phyloP scores from a whole-genome alignment of 1,284 basidiomycete genomes.

The Ceratobasidium sp. region DNA sequence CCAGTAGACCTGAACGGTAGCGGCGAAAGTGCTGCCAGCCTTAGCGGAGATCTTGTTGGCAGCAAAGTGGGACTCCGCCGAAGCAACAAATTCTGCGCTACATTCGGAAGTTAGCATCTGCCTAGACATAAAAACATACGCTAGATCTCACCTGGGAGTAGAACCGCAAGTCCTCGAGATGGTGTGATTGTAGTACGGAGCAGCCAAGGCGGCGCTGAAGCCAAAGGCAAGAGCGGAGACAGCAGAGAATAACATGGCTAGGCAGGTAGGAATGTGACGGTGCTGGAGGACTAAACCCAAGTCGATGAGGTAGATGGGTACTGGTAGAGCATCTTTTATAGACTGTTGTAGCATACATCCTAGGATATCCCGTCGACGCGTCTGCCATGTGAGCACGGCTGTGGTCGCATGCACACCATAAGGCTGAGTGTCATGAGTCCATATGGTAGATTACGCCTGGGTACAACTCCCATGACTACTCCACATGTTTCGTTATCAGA shows the following conservation, averaged over 20 bases:
- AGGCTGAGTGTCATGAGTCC: not conserved
- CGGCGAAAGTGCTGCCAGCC: constrained; percentile 30
- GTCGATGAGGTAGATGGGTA: not conserved
- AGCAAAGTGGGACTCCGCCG: constrained; percentile 55
- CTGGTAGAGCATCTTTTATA: constrained; percentile 14
- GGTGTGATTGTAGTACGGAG: constrained; percentile 38
- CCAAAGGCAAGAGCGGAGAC: constrained; percentile 38
- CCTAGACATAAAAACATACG: not conserved
- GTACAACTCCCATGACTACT: too few species aligned
- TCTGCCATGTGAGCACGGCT: not conserved
- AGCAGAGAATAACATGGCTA: constrained; percentile 30
- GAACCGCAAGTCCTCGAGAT: constrained; percentile 35
- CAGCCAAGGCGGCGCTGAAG: constrained; percentile 38
- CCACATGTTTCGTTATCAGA: too few species aligned
- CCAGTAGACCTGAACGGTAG: constrained; percentile 43
- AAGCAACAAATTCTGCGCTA: constrained; percentile 33
- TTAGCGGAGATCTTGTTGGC: constrained; percentile 30
- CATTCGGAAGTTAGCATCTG: not conserved
- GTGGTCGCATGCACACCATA: constrained; percentile 8
- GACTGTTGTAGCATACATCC: not conserved
- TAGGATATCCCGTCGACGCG: not conserved
- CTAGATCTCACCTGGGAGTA: constrained; percentile 14
- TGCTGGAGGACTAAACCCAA: constrained; percentile 5
- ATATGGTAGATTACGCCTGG: constrained; percentile 16
- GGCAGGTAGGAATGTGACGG: not conserved